Conservation (phyloP, 139 green algal species). For the Pseudopediastrum boryanum region DNA sequence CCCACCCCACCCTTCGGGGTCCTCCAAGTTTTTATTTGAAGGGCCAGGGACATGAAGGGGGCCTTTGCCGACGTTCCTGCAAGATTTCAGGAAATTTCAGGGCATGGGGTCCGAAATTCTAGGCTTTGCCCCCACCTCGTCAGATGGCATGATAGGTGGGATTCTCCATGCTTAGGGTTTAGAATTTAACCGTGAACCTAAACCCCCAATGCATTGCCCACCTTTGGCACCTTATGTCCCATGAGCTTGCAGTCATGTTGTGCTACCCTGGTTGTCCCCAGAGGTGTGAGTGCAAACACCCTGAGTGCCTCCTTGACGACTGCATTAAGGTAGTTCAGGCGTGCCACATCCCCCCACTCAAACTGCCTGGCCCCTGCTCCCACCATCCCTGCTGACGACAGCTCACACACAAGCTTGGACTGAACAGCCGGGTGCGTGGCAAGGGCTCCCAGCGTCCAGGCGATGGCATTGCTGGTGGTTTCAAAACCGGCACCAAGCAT, state of each 20-base stretch:
- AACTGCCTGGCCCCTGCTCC: too few relatives aligned
- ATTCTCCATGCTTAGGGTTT: too few relatives aligned
- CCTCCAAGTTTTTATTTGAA: too few relatives aligned
- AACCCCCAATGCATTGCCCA: too few relatives aligned
- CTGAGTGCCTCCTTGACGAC: slow-evolving; percentile 7
- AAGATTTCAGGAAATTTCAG: too few relatives aligned
- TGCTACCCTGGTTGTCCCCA: slow-evolving; percentile 4
- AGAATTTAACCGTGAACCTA: too few relatives aligned
- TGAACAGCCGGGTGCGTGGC: not conserved
- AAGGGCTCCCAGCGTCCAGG: not conserved
- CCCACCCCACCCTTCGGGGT: too few relatives aligned
- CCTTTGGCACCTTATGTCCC: not conserved
- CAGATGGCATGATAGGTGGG: too few relatives aligned
- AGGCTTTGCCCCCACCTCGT: too few relatives aligned
- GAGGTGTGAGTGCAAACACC: not conserved
- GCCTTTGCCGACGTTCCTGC: too few relatives aligned
- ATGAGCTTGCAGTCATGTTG: not conserved
- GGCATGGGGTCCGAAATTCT: too few relatives aligned
- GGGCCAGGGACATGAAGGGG: too few relatives aligned
- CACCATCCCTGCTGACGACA: not conserved
- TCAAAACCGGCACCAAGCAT: slow-evolving; percentile 22
- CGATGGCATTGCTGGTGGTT: slow-evolving; percentile 6
- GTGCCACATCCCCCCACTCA: not conserved
- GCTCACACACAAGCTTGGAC: not conserved
- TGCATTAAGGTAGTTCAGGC: not conserved